These are phyloP conservation scores for Aspergillus heteromorphus DNA, from an alignment of 495 filamentous ascomycete species.

Conservation along the genomic window DNA sequence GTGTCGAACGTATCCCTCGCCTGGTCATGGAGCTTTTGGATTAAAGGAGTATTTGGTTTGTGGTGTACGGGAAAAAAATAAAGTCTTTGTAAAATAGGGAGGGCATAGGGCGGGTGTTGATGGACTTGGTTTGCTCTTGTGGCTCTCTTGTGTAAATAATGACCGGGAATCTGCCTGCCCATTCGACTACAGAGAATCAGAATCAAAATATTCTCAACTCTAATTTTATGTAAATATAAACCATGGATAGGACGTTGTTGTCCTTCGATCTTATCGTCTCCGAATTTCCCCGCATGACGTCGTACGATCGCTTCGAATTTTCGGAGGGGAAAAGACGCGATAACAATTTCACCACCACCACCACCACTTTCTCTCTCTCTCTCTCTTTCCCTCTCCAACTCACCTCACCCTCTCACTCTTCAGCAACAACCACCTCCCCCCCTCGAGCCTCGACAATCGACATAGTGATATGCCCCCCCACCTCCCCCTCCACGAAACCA, in stretches of 20 bases:
- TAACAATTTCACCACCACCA: background rate
- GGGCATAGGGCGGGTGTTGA: background rate
- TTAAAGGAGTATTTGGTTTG: background rate
- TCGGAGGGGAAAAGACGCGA: background rate
- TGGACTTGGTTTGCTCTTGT: background rate
- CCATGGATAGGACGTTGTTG: background rate
- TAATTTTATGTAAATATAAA: background rate
- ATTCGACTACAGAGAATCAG: no score
- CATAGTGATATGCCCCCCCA: background rate
- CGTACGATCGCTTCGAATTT: background rate
- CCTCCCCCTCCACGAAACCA: constrained; percentile 10
- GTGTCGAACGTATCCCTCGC: constrained; percentile 70
- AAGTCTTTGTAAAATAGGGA: constrained; percentile 1
- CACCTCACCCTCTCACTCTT: background rate
- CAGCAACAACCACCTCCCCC: background rate
- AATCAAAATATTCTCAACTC: no score
- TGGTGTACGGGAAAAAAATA: background rate
- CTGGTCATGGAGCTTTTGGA: constrained; percentile 73
- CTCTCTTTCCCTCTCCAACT: background rate
- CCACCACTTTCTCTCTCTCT: background rate
- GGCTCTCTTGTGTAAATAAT: no score
- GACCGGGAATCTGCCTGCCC: no score
- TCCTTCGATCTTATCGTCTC: background rate
- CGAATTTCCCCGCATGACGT: constrained; percentile 10
- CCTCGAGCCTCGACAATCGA: background rate